phyloP scores from a whole-genome alignment of 805 yeast species.

The Sungouiella thailandica region DNA sequence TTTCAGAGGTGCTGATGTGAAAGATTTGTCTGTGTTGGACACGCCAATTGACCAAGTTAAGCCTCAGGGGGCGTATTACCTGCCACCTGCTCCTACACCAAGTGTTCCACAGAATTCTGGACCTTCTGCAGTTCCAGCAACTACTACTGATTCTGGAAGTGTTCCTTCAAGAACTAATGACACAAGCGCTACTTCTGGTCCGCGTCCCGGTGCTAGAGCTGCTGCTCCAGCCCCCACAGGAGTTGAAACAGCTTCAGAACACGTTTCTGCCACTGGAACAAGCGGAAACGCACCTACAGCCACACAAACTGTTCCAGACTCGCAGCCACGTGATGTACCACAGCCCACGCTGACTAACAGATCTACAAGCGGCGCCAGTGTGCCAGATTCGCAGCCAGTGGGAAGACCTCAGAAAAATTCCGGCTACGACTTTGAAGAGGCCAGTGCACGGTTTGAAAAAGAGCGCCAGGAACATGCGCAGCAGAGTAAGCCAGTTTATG shows the following conservation, averaged over 20 bases:
- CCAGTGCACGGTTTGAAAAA: slow-evolving; percentile 66
- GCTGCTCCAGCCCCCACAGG: slow-evolving; percentile 3
- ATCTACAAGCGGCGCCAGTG: slow-evolving; percentile 12
- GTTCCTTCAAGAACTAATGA: too few relatives aligned
- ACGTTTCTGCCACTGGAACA: slow-evolving; percentile 2
- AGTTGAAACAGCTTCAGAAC: background rate
- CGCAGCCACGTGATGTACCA: slow-evolving; percentile 1
- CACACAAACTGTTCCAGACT: background rate
- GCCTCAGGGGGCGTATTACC: slow-evolving; percentile 18
- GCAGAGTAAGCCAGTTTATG: slow-evolving; percentile 43
- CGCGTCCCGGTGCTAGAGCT: slow-evolving; percentile 8
- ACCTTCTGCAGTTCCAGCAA: slow-evolving; percentile 2
- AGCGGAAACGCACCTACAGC: background rate
- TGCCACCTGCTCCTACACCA: slow-evolving; percentile 11
- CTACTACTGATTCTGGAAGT: slow-evolving; percentile 7
- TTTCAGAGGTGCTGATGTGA: slow-evolving; percentile 88
- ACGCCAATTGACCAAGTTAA: slow-evolving; percentile 58
- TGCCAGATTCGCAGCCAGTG: slow-evolving; percentile 4
- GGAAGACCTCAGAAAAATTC: slow-evolving; percentile 23
- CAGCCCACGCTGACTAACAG: slow-evolving; percentile 3
- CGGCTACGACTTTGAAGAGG: slow-evolving; percentile 72
- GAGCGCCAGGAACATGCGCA: slow-evolving; percentile 31
- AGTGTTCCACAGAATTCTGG: slow-evolving; percentile 1
- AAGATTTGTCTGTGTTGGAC: slow-evolving; percentile 82
- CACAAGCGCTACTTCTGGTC: slow-evolving; percentile 11